Conservation (phyloP, 345 rosid species). For the Salix viminalis region DNA sequence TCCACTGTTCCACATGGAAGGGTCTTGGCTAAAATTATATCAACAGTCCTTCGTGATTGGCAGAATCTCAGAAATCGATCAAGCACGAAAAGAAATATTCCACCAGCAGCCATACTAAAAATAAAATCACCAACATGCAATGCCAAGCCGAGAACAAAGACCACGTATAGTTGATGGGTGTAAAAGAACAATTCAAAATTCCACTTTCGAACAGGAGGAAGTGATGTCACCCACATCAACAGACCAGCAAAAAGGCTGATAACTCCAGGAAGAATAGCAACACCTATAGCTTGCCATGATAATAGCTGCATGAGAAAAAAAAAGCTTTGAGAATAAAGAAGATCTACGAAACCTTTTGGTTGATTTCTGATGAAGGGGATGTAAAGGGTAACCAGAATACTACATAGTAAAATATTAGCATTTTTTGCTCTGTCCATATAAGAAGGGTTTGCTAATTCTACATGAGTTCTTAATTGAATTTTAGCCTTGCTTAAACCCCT, state of each 20-base stretch:
- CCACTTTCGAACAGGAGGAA: constrained; percentile 57
- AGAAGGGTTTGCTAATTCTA: too few species aligned
- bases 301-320: constrained; percentile 44
- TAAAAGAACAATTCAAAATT: constrained; percentile 88
- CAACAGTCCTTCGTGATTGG: constrained; percentile 69
- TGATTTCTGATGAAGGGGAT: too few species aligned
- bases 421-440: too few species aligned
- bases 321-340: not conserved
- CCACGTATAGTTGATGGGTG: constrained; percentile 80
- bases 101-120: constrained; percentile 72
- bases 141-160: constrained; percentile 73
- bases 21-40: constrained; percentile 65
- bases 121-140: constrained; percentile 75
- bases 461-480: too few species aligned
- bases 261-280: constrained; percentile 68
- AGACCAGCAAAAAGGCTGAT: constrained; percentile 75
- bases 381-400: too few species aligned
- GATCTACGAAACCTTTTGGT: not conserved
- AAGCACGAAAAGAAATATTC: constrained; percentile 71
- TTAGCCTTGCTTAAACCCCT: too few species aligned
- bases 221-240: constrained; percentile 83
- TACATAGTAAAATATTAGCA: too few species aligned
- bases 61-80: constrained; percentile 90
- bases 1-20: constrained; percentile 81
- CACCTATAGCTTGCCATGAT: constrained; percentile 52